A percentile compares a stretch with the other conserved stretches of the same genome.
Evolutionary conservation across 768 basidiomycete species (phyloP).

Genomic region (Amanita polypyramis): DNA sequence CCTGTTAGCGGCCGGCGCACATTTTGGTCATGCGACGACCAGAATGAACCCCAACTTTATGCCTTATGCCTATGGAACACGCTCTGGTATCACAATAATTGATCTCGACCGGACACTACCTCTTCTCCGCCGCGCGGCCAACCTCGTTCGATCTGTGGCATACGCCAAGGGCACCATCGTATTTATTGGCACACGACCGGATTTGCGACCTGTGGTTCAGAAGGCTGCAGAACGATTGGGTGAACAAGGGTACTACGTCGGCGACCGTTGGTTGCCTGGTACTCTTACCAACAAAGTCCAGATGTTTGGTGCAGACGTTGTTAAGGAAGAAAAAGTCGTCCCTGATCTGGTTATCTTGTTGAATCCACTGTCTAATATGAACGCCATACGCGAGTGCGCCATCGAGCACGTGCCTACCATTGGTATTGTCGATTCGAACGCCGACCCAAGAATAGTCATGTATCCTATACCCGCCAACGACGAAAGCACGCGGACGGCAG

Average conservation of each 20-base stretch:
- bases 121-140: conserved; percentile 82
- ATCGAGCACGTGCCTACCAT: conserved; percentile 86
- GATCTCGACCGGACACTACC: conserved; percentile 92
- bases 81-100: conserved; percentile 85
- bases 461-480: conserved; percentile 99
- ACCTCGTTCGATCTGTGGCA: conserved; percentile 75
- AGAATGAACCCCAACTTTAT: conserved; percentile 85
- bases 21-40: conserved; percentile 79
- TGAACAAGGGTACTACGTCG: conserved; percentile 73
- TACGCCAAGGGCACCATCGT: conserved; percentile 75
- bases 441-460: conserved; percentile 92
- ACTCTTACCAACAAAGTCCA: conserved; percentile 81
- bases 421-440: conserved; percentile 90
- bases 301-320: conserved; percentile 53
- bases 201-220: conserved; percentile 63
- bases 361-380: conserved; percentile 78
- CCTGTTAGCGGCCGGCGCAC: conserved; percentile 86
- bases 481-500: conserved; percentile 84
- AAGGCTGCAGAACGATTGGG: conserved; percentile 76
- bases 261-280: conserved; percentile 91
- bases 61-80: conserved; percentile 88
- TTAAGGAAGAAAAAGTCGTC: conserved; percentile 41
- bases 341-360: conserved; percentile 90
- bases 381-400: conserved; percentile 87
- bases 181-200: conserved; percentile 83